Evolutionary conservation across 768 basidiomycete species (phyloP).

Genomic region (Crepidotus variabilis): DNA sequence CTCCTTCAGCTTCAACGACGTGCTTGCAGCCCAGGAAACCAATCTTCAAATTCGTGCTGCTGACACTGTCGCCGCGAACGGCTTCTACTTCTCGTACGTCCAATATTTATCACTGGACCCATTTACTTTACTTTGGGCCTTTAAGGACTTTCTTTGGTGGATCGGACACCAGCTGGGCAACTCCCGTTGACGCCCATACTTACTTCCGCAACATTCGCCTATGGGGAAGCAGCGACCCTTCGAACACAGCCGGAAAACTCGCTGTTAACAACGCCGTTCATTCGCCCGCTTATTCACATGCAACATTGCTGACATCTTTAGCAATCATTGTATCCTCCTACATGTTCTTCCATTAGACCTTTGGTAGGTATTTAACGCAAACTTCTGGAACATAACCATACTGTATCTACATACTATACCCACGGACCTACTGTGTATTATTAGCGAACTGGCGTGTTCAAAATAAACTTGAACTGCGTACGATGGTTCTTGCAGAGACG

Average conservation of each 20-base stretch:
- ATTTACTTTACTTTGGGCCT: neutral
- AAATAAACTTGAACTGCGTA: no score
- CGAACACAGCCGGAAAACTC: constrained; percentile 37
- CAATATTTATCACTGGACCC: neutral
- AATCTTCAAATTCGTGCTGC: constrained; percentile 63
- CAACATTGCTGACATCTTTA: no score
- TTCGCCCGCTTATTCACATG: no score
- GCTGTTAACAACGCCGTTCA: constrained; percentile 21
- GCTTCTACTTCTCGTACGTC: constrained; percentile 76
- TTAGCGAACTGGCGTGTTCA: no score
- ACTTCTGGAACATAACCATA: no score
- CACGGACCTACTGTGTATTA: no score
- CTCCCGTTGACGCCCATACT: constrained; percentile 60
- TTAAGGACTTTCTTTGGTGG: constrained; percentile 31
- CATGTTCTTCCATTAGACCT: no score
- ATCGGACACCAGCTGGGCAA: constrained; percentile 68
- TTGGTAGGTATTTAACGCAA: no score
- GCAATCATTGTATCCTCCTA: no score
- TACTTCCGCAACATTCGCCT: constrained; percentile 76
- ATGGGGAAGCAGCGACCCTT: constrained; percentile 52
- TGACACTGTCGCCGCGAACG: constrained; percentile 51
- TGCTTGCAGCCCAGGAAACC: constrained; percentile 53
- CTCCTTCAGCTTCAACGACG: constrained; percentile 64
- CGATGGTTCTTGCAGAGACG: no score
- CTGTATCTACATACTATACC: no score